phyloP scores from a whole-genome alignment of 2,329 filamentous ascomycete species.

The Cytospora piceicola region DNA sequence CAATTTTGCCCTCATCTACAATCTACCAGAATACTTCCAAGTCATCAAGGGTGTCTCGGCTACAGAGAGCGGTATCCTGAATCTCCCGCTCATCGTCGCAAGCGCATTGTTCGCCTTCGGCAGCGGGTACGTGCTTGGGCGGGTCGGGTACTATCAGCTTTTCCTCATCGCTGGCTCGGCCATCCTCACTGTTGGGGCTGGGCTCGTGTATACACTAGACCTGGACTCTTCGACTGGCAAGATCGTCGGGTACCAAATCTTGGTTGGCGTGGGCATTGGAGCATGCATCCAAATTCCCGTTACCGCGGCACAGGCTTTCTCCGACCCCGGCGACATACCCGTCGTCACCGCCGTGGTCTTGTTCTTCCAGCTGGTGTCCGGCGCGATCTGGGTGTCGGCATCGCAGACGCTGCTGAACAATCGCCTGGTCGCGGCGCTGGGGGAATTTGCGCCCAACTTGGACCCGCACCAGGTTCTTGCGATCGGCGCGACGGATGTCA shows the following conservation, averaged over 20 bases:
- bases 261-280: constrained; percentile 19
- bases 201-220: constrained; percentile 41
- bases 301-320: neutral
- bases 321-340: neutral
- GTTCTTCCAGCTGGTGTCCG: constrained; percentile 48
- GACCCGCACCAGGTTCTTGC: constrained; percentile 37
- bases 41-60: neutral
- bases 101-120: too few species aligned
- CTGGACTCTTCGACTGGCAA: constrained; percentile 35
- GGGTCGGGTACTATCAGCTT: neutral
- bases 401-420: constrained; percentile 46
- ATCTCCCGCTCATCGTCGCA: constrained; percentile 10
- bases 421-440: constrained; percentile 38
- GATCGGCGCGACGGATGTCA: constrained; percentile 54
- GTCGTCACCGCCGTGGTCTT: neutral
- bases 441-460: constrained; percentile 35
- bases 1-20: constrained; percentile 13
- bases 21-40: constrained; percentile 22
- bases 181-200: constrained; percentile 41
- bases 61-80: neutral
- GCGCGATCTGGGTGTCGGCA: constrained; percentile 51
- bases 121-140: too few species aligned
- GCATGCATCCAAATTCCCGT: neutral
- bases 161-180: constrained; percentile 43
- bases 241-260: constrained; percentile 45